Percentiles rank a stretch among this genome's conserved stretches.
Conservation (phyloP, 148 eudicot species). For the Chenopodium quinoa region DNA sequence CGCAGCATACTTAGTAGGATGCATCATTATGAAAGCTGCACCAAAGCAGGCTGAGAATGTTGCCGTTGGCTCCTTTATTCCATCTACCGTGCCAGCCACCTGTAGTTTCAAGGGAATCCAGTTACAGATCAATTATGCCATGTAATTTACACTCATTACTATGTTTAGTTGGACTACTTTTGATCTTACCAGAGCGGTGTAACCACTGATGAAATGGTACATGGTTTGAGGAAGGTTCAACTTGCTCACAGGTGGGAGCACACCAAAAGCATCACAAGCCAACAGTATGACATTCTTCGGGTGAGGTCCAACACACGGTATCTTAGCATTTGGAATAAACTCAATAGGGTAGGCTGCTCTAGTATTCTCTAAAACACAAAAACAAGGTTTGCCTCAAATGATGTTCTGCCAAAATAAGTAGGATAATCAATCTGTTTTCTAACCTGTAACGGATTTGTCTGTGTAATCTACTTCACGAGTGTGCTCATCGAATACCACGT, state of each 20-base stretch:
- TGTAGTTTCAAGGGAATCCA: slow-evolving; percentile 9
- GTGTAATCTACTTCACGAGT: slow-evolving; percentile 80
- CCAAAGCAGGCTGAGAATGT: slow-evolving; percentile 89
- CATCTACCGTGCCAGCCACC: slow-evolving; percentile 84
- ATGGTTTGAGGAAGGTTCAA: slow-evolving; percentile 82
- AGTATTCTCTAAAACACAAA: slow-evolving; percentile 55
- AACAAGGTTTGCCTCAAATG: background rate
- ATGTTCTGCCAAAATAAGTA: background rate
- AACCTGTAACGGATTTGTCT: slow-evolving; percentile 89
- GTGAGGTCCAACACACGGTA: slow-evolving; percentile 85
- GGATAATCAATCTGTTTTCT: background rate
- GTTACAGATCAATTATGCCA: background rate
- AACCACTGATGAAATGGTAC: slow-evolving; percentile 98
- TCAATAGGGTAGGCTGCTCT: slow-evolving; percentile 90
- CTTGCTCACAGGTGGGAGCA: slow-evolving; percentile 89
- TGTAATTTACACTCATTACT: background rate
- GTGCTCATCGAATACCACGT: slow-evolving; percentile 92
- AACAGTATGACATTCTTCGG: slow-evolving; percentile 76
- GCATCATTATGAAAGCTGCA: slow-evolving; percentile 82
- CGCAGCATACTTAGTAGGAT: slow-evolving; percentile 76
- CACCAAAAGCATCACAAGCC: slow-evolving; percentile 87
- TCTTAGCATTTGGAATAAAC: slow-evolving; percentile 79
- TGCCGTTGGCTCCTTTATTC: slow-evolving; percentile 71
- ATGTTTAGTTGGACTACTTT: background rate
- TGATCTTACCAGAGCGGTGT: slow-evolving; percentile 64